Conservation (phyloP, 2,329 filamentous ascomycete genomes). For the Reticulascus tulasneorum region DNA sequence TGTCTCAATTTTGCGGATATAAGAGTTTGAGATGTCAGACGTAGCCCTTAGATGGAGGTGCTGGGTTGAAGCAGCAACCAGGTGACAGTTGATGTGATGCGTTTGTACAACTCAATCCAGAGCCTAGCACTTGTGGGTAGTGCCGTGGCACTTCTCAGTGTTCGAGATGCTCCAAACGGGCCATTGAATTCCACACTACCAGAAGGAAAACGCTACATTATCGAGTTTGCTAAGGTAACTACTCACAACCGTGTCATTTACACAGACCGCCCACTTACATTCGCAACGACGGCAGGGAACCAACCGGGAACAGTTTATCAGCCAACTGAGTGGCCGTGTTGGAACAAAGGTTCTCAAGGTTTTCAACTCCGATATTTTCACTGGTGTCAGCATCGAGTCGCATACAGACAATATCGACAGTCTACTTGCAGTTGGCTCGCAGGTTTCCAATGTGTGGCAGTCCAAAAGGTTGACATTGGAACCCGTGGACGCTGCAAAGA, state of each 20-base stretch:
- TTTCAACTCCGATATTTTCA: background rate
- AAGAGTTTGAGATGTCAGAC: too few species aligned
- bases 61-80: too few species aligned
- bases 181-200: too few species aligned
- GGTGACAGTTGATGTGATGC: too few species aligned
- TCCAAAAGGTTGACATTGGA: background rate
- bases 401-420: background rate
- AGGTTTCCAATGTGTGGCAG: conserved; percentile 1
- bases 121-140: too few species aligned
- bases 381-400: conserved; percentile 1
- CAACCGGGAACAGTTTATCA: too few species aligned
- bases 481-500: background rate
- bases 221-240: conserved; percentile 1
- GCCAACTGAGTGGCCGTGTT: too few species aligned
- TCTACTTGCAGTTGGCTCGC: background rate
- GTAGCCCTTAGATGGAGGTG: too few species aligned
- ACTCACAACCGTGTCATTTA: background rate
- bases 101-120: too few species aligned
- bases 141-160: too few species aligned
- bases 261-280: background rate
- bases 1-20: too few species aligned
- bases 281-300: background rate
- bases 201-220: background rate
- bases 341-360: background rate
- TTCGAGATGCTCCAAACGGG: too few species aligned